phyloP scores from a whole-genome alignment of 2,329 filamentous ascomycete species.

The Cordyceps militaris region DNA sequence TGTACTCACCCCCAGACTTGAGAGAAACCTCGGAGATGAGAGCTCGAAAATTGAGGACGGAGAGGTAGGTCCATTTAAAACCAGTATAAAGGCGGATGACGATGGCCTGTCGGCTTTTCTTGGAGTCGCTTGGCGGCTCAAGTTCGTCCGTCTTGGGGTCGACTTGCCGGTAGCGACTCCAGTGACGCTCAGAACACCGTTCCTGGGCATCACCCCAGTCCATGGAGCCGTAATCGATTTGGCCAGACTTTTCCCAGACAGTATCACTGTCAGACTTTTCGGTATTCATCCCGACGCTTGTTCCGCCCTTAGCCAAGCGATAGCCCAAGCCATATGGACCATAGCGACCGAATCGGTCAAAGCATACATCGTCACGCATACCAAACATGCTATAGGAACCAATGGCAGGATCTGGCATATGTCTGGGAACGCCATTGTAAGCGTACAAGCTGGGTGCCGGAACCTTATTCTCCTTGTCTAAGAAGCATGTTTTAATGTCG shows the following conservation, averaged over 20 bases:
- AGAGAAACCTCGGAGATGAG: conserved; percentile 73
- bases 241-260: conserved; percentile 48
- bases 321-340: conserved; percentile 87
- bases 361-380: conserved; percentile 71
- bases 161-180: conserved; percentile 46
- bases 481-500: conserved; percentile 53
- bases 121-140: conserved; percentile 22
- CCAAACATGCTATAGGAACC: conserved; percentile 72
- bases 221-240: conserved; percentile 48
- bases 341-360: conserved; percentile 77
- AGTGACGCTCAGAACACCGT: conserved; percentile 52
- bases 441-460: conserved; percentile 57
- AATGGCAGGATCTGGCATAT: conserved; percentile 69
- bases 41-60: conserved; percentile 73
- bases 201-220: conserved; percentile 51
- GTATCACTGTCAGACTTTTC: conserved; percentile 60
- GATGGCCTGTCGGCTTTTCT: conserved; percentile 60
- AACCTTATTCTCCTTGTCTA: conserved; percentile 52
- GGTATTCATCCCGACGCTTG: conserved; percentile 63
- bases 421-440: conserved; percentile 63
- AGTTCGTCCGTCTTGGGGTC: conserved; percentile 34
- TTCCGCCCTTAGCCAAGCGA: conserved; percentile 61
- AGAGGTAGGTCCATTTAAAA: conserved; percentile 70
- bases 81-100: conserved; percentile 75
- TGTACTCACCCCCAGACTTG: conserved; percentile 73